Evolutionary conservation across 2,329 filamentous ascomycete species (phyloP).

Genomic region (Chrysoporthe cubensis): DNA sequence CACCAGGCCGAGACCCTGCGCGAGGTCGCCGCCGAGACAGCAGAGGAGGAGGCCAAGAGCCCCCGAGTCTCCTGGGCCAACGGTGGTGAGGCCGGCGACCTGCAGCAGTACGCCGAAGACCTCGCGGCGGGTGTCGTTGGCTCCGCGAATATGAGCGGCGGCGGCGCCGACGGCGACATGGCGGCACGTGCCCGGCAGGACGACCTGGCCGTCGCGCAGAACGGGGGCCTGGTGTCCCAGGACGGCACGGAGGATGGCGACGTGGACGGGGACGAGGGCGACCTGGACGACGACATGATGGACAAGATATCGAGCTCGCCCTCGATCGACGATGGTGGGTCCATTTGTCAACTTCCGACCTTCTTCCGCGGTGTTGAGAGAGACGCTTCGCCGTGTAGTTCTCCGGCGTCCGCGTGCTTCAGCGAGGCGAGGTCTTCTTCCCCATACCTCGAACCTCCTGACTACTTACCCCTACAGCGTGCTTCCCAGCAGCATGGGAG

Average conservation of each 20-base stretch:
- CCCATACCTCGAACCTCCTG: slow-evolving; percentile 46
- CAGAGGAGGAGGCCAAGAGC: slow-evolving; percentile 70
- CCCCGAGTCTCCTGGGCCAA: slow-evolving; percentile 61
- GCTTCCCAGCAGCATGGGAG: slow-evolving; percentile 40
- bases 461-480: slow-evolving; percentile 37
- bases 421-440: slow-evolving; percentile 46
- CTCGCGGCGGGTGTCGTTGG: slow-evolving; percentile 46
- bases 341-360: slow-evolving; percentile 46
- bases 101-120: slow-evolving; percentile 52
- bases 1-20: slow-evolving; percentile 87
- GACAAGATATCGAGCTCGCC: slow-evolving; percentile 98
- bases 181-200: slow-evolving; percentile 53
- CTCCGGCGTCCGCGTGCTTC: slow-evolving; percentile 37
- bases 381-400: slow-evolving; percentile 36
- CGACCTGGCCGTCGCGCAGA: slow-evolving; percentile 63
- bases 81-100: slow-evolving; percentile 44
- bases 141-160: slow-evolving; percentile 35
- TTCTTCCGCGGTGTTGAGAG: slow-evolving; percentile 47
- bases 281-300: slow-evolving; percentile 87
- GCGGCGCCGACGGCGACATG: slow-evolving; percentile 32
- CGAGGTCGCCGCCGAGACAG: slow-evolving; percentile 76
- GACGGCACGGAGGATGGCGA: slow-evolving; percentile 64
- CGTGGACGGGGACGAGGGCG: slow-evolving; percentile 68
- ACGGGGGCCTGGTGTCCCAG: slow-evolving; percentile 56
- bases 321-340: slow-evolving; percentile 99